phyloP scores from a whole-genome alignment of 2,329 filamentous ascomycete genomes.

The Ceratocystis cacaofunesta region DNA sequence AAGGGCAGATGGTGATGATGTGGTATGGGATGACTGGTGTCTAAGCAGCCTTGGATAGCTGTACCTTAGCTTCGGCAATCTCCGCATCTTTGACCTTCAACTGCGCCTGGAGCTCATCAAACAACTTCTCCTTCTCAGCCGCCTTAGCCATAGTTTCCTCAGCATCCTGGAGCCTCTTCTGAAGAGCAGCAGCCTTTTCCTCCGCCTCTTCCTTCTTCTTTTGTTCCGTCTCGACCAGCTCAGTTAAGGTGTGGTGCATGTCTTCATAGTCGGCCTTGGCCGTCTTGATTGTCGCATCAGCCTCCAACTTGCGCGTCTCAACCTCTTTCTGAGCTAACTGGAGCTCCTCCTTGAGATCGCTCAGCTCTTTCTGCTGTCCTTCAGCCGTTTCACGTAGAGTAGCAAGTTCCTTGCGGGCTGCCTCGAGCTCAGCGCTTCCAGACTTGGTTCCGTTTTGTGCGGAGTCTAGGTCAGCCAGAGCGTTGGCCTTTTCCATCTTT shows the following conservation, averaged over 20 bases:
- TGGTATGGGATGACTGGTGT: constrained; percentile 15
- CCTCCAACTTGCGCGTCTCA: constrained; percentile 36
- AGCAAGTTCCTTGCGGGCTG: constrained; percentile 36
- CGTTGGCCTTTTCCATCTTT: constrained; percentile 45
- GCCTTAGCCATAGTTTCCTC: constrained; percentile 20
- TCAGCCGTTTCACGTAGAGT: constrained; percentile 34
- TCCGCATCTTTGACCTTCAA: constrained; percentile 50
- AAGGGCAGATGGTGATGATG: constrained; percentile 11
- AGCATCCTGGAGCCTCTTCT: constrained; percentile 23
- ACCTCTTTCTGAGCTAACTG: constrained; percentile 38
- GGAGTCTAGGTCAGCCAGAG: constrained; percentile 46
- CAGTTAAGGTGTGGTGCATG: constrained; percentile 47
- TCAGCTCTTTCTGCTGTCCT: constrained; percentile 26
- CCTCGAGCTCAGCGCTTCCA: constrained; percentile 40
- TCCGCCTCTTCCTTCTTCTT: constrained; percentile 38
- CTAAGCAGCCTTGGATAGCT: constrained; percentile 18
- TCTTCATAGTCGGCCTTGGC: constrained; percentile 45
- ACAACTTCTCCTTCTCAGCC: constrained; percentile 33
- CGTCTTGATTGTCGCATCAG: constrained; percentile 39
- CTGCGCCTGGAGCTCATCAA: constrained; percentile 38
- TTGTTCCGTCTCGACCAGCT: constrained; percentile 44
- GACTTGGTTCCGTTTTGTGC: constrained; percentile 36
- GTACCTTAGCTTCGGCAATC: constrained; percentile 45
- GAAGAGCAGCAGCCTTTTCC: constrained; percentile 33
- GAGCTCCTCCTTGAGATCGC: constrained; percentile 29